Base-by-base conservation (phyloP, 768 basidiomycete genomes). In the Rhodosporidiobolus sp. region DNA sequence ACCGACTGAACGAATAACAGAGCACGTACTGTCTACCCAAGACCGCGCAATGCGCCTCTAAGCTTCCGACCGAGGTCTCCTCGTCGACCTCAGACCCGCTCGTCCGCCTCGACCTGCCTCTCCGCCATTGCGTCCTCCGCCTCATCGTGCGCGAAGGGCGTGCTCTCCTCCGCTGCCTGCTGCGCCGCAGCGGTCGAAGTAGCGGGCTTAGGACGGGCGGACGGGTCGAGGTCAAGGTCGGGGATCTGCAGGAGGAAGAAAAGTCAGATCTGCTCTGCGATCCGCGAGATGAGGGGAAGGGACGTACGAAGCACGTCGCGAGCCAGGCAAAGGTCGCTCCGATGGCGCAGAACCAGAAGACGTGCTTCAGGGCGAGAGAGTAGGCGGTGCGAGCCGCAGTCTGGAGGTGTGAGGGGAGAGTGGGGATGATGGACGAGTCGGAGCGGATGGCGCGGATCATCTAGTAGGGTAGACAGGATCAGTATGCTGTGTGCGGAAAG, bases 331-430 rank as follows among this genome's bases (percentile, higher is more conserved):
- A 79, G 78, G 90, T 72, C 73, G 88, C 88, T 74, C 88, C 82
- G 34, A 85, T 87, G 62, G 85, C 83, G 78, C 92, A 91, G 78
- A 88, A 84, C 65, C 84, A 81, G 80, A 89, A 90, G 0, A 89
- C 89, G 1, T 82, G 80, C 58, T 85, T 84, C 65, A 90, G 79
- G 26, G 86, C 84, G 32, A 84, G 78, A 3, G 84, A 84, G 78
- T 90, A 90, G 11, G 88, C 84, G 63, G 87, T 87, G 58, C 85
- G 82, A 0, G 88, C 88, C 0, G 81, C 80, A 9, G 80, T 79
- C 75, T 87, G 88, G 9, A 86, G 72, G 8, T 85, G 83, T 0
- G 83, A 84, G 2, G 86, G 85, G 5, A 90, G 83, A 58, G 81
- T 82, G 73, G 87, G 86, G 83, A 94, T 91, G 73, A 87, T 85